Percentiles rank a stretch among this genome's conserved stretches.
Evolutionary conservation across 495 filamentous ascomycete genomes (phyloP).

Genomic region (Trichocladium uniseriatum): DNA sequence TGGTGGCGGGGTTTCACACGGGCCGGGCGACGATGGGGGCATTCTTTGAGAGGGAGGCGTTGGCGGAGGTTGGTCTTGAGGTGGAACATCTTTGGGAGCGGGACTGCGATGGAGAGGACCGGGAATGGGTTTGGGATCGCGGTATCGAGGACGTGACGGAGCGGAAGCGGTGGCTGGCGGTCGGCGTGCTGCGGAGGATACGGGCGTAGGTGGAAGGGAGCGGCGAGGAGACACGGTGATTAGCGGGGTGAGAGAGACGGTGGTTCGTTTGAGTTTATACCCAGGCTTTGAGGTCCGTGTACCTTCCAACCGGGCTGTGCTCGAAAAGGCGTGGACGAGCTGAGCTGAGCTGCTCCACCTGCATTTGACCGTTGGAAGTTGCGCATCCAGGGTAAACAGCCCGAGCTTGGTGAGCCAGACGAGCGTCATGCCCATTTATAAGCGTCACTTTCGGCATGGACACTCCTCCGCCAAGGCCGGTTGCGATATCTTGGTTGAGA

Average conservation of each 20-base stretch:
- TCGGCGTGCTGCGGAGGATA: conserved; percentile 47
- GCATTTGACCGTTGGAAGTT: too few species aligned
- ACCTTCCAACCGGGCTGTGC: too few species aligned
- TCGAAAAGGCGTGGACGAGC: too few species aligned
- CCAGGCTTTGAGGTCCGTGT: not conserved
- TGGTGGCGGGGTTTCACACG: conserved; percentile 77
- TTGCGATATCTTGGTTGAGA: not conserved
- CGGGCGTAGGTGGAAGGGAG: not conserved
- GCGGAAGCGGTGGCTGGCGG: conserved; percentile 68
- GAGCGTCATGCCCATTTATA: too few species aligned
- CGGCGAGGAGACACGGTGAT: not conserved
- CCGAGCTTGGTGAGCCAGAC: too few species aligned
- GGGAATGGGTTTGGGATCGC: conserved; percentile 57
- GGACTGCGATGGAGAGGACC: conserved; percentile 56
- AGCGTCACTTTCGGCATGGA: too few species aligned
- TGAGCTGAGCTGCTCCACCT: too few species aligned
- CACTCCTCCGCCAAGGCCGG: not conserved
- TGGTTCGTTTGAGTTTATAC: not conserved
- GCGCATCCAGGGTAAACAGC: too few species aligned
- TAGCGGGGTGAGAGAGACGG: not conserved
- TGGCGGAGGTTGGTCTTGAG: conserved; percentile 49
- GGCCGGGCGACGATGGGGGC: conserved; percentile 58
- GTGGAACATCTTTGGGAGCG: conserved; percentile 65
- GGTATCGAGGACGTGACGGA: conserved; percentile 55
- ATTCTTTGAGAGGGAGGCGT: conserved; percentile 57